Evolutionary conservation across 2,329 filamentous ascomycete species (phyloP), one percentile per base, ranked within the genome.

Genomic region (Ophiostoma ulmi): DNA sequence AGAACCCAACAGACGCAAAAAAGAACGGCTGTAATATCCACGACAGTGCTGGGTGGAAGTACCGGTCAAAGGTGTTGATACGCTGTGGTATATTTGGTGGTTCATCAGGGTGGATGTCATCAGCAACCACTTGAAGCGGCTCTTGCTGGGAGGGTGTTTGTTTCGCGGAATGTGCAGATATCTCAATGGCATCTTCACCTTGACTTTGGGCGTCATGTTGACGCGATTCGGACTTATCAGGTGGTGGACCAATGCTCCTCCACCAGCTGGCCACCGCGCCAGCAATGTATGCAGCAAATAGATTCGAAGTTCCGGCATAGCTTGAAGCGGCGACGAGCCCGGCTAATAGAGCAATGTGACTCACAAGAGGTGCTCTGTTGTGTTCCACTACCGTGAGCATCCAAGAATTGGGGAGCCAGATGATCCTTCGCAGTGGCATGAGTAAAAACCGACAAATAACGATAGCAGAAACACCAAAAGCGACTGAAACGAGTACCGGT

Each of bases 1-100:
- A 89, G 76, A 94, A 94, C 0, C 91, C 91, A 48, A 94, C 90
- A 0, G 85, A 87, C 0, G 85, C 90, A 75, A 94, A 94, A 79
- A 94, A 93, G 71, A 92, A 84, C 0, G 91, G 90, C 68, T 87
- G 87, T 0, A 94, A 77, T 0, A 93, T 81, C 10, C 80, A 80
- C 2, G 85, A 74, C 0, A 83, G 77, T 0, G 78, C 75, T 1
- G 78, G 75, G 1, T 73, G 73, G 71, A 82, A 84, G 74, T 82
- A 85, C 3, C 76, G 73, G 7, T 80, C 77, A 70, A 81, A 84
- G 0, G 80, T 74, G 5, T 74, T 74, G 2, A 70, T 38, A 26
- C 13, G 31, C 68, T 31, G 58, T 4, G 14, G 52, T 58, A 17
- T 20, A n/a, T 48, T 17, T 17, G 17, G 14, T 6, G 44, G 10